Evolutionary conservation across 306 rosid species (phyloP).

Genomic region (Malus sylvestris): DNA sequence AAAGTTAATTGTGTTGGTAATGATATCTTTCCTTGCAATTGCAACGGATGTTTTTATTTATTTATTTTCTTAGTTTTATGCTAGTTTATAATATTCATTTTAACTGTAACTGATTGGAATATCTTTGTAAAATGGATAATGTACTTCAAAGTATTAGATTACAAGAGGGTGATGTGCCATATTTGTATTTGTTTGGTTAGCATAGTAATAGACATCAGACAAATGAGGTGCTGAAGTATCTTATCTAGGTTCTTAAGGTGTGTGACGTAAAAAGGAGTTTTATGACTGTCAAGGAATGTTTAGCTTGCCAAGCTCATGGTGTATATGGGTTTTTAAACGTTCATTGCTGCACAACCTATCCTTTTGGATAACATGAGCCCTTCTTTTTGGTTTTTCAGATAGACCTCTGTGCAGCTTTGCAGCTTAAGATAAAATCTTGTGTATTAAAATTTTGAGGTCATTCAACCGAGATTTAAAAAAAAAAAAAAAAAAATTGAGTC

Average conservation of each 20-base stretch:
- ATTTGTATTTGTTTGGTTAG: neutral
- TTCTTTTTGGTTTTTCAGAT: neutral
- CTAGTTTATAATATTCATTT: neutral
- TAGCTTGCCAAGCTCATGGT: neutral
- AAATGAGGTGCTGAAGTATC: neutral
- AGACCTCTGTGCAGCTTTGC: neutral
- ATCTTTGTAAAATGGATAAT: neutral
- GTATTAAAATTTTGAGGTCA: neutral
- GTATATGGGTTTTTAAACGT: neutral
- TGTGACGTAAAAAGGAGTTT: neutral
- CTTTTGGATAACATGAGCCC: neutral
- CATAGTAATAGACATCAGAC: neutral
- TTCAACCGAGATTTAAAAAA: neutral
- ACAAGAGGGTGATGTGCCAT: neutral
- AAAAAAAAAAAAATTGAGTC: neutral
- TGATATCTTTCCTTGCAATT: conserved; percentile 5
- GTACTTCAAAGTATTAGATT: neutral
- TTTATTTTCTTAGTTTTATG: neutral
- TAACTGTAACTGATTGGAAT: neutral
- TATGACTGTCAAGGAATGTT: neutral
- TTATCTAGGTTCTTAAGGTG: neutral
- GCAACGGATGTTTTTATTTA: neutral
- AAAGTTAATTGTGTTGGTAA: conserved; percentile 99
- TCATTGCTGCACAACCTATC: neutral
- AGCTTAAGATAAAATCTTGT: neutral